Evolutionary conservation across 768 basidiomycete species (phyloP).

Genomic region (Pulveroboletus sp.): DNA sequence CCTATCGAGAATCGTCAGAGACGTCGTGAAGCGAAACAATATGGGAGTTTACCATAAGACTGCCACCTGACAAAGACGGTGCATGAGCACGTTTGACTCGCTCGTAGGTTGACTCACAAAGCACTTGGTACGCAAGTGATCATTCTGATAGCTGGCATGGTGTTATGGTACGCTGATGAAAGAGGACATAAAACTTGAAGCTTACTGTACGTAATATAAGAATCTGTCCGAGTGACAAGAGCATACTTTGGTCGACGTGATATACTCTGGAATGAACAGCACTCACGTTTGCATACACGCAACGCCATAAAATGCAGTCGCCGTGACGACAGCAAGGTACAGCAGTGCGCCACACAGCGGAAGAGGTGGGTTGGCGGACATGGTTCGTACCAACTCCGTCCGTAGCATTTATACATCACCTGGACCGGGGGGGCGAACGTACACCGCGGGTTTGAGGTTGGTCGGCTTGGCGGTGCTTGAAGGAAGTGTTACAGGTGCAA

Average conservation of each 20-base stretch:
- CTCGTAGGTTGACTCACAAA: slow-evolving; percentile 4
- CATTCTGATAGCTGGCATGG: slow-evolving; percentile 2
- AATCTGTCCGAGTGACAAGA: not conserved
- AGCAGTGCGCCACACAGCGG: not conserved
- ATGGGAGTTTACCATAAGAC: slow-evolving; percentile 2
- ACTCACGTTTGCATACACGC: slow-evolving; percentile 13
- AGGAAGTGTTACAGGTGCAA: too few species aligned
- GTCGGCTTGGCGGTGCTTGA: too few species aligned
- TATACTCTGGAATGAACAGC: too few species aligned
- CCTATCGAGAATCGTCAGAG: slow-evolving; percentile 2
- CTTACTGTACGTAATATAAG: slow-evolving; percentile 10
- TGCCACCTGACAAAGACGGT: slow-evolving; percentile 2
- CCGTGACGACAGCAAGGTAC: not conserved
- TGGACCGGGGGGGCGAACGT: too few species aligned
- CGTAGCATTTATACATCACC: too few species aligned
- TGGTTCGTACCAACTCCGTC: not conserved
- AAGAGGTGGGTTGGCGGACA: not conserved
- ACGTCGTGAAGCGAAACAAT: not conserved
- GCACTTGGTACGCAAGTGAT: not conserved
- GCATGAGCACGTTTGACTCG: not conserved
- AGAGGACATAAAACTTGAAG: not conserved
- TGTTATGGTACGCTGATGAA: not conserved
- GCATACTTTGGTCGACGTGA: not conserved
- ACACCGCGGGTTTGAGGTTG: too few species aligned
- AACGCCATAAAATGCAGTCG: slow-evolving; percentile 1